phyloP scores from a whole-genome alignment of 106 monocot genomes.

The Allium sativum region DNA sequence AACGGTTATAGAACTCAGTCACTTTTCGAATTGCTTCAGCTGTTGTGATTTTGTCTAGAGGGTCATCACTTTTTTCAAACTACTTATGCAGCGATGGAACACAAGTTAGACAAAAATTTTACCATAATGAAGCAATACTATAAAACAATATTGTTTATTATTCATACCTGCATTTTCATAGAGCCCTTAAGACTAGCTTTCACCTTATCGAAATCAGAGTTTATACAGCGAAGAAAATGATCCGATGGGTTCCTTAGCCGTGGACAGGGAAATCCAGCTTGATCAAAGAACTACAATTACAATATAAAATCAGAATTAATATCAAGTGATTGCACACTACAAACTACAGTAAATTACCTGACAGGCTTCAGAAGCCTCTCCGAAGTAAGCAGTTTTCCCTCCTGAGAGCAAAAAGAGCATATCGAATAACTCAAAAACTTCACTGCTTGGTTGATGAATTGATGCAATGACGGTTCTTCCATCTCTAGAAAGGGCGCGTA shows the following conservation, averaged over 20 bases:
- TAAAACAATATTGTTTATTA: too few species aligned
- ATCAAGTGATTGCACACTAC: not conserved
- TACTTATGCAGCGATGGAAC: conserved; percentile 3
- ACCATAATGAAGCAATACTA: too few species aligned
- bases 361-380: conserved; percentile 54
- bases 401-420: conserved; percentile 73
- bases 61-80: conserved; percentile 72
- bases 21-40: conserved; percentile 51
- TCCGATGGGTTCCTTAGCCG: conserved; percentile 66
- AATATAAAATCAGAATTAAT: not conserved
- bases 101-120: not conserved
- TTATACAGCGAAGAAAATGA: conserved; percentile 60
- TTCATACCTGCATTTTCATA: conserved; percentile 40
- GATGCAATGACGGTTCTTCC: conserved; percentile 91
- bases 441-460: conserved; percentile 94
- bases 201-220: conserved; percentile 65
- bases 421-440: conserved; percentile 92
- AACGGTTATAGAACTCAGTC: conserved; percentile 29
- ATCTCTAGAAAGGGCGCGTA: conserved; percentile 71
- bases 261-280: conserved; percentile 86
- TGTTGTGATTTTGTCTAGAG: conserved; percentile 64
- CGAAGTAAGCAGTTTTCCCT: conserved; percentile 92
- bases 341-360: conserved; percentile 28
- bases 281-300: conserved; percentile 57
- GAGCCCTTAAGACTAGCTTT: conserved; percentile 73